phyloP scores from a whole-genome alignment of 2,329 filamentous ascomycete species.

The Harringtonia aguacate region DNA sequence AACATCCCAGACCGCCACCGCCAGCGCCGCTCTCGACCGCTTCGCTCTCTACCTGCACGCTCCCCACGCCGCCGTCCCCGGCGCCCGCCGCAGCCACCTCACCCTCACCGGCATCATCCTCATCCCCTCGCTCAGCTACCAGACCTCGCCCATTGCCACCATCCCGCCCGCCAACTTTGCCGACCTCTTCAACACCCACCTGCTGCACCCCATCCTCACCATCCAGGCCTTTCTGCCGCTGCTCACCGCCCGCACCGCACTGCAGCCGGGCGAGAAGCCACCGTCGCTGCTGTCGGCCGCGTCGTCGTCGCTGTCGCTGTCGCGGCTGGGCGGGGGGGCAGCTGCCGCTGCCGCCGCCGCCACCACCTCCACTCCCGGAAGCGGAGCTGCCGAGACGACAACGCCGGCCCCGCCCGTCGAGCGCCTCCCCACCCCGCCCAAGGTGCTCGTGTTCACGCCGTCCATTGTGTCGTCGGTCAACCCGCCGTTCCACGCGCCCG shows the following conservation, averaged over 20 bases:
- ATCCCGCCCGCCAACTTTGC: slow-evolving; percentile 76
- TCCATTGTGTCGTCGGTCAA: slow-evolving; percentile 71
- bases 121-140: slow-evolving; percentile 71
- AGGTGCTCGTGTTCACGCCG: slow-evolving; percentile 68
- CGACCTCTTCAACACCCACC: slow-evolving; percentile 83
- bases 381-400: slow-evolving; percentile 15
- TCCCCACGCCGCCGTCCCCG: slow-evolving; percentile 65
- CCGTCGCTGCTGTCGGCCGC: slow-evolving; percentile 8
- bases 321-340: not conserved
- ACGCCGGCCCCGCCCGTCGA: slow-evolving; percentile 16
- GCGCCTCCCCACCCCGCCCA: slow-evolving; percentile 29
- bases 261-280: slow-evolving; percentile 20
- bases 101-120: slow-evolving; percentile 71
- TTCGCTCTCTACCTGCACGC: slow-evolving; percentile 63
- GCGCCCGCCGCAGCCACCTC: slow-evolving; percentile 65
- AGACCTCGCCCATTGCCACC: slow-evolving; percentile 74
- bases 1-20: slow-evolving; percentile 50
- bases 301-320: slow-evolving; percentile 1
- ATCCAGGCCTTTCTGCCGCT: slow-evolving; percentile 84
- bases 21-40: slow-evolving; percentile 56
- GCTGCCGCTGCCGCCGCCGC: slow-evolving; percentile 9
- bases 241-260: slow-evolving; percentile 49
- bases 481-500: slow-evolving; percentile 72
- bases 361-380: slow-evolving; percentile 20
- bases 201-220: slow-evolving; percentile 80